Evolutionary conservation across 1,284 basidiomycete species (phyloP), one percentile per base, ranked within the genome.

Genomic region (Tetrapyrgos nigripes): DNA sequence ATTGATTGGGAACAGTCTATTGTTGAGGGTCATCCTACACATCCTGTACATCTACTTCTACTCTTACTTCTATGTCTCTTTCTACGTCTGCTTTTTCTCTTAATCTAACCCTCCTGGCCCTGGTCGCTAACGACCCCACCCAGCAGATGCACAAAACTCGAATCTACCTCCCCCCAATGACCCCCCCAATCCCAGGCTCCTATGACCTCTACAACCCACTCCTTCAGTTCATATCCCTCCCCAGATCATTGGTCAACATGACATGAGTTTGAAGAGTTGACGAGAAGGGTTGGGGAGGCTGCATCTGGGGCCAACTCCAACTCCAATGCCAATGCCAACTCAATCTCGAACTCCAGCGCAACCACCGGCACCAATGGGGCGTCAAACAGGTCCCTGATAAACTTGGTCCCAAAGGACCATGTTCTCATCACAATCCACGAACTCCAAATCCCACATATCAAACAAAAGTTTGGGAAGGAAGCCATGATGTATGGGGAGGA

Each of bases 1-100:
- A 79, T 84, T 28, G 76, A 72, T 26, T 84, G 82, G 82, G 82
- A 84, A 55, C 82, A 84, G 63, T 83, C 81, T 3, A 82, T 83
- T 43, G 78, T 83, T 17, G 82, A 83, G 65, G 82, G 83, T 0
- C 83, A 85, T 64, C 82, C 82, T 2, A 83, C 79, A 0, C 83
- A 85, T 67, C 82, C 83, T 8, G 82, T 82, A 60, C 53, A 72
- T 60, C 4, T 21, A 23, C n/a, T 23, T 21, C 50, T 31, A 3
- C n/a, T 48, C 33, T 14, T 3, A n/a, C n/a, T n/a, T n/a, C n/a
- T n/a, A n/a, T n/a, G n/a, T n/a, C n/a, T n/a, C n/a, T n/a, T n/a
- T n/a, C n/a, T n/a, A n/a, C n/a, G n/a, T n/a, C n/a, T n/a, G n/a
- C n/a, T n/a, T n/a, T n/a, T n/a, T n/a, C n/a, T n/a, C n/a, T n/a